Base-by-base conservation (phyloP, 225 moss, liverwort and hornwort genomes). In the Physcomitrellopsis africana region DNA sequence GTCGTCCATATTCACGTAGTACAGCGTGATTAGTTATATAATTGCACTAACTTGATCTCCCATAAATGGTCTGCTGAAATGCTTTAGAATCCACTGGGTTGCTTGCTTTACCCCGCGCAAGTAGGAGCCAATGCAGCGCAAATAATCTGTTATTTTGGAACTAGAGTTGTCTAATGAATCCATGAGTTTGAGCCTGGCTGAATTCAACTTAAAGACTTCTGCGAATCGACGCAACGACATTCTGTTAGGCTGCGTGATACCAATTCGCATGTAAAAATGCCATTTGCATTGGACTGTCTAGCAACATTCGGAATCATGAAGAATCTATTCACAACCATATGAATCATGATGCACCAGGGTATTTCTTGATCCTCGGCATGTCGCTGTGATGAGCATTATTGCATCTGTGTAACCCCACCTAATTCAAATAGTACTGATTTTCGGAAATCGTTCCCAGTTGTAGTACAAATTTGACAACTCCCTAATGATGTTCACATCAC, bases 81-180 rank as follows among this genome's bases (percentile, higher is more conserved):
- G 32, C 32, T 37, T 37, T 7, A 37, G 32, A 37, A 37, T 37
- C 32, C 7, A 7, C 4, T 37, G 1, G 32, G 7, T 37, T 37
- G 0, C 32, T 37, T 7, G 32, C 32, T 37, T 37, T 68, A 3
- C 7, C 11, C 7, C 1, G 58, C 1, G 20, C 10, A 32, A 3
- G 0, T 0, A 0, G 0, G 32, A 0, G 24, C 57, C n/a, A 26
- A 16, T 61, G 32, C 10, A 27, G 17, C 22, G n/a, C 51, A 27
- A 17, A 32, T 9, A 26, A 10, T 48, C 8, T 29, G 18, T 1
- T 14, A 47, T 8, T 41, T 58, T 10, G 24, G 24, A 52, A 45
- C 29, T 15, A 46, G 32, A 27, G 60, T 59, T 37, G 32, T 37
- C 7, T 37, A n/a, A 10, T 58, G 65, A 47, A 24, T 24, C 0